phyloP scores from a whole-genome alignment of 208 protist species.

The Trypanosomatidae sp. region DNA sequence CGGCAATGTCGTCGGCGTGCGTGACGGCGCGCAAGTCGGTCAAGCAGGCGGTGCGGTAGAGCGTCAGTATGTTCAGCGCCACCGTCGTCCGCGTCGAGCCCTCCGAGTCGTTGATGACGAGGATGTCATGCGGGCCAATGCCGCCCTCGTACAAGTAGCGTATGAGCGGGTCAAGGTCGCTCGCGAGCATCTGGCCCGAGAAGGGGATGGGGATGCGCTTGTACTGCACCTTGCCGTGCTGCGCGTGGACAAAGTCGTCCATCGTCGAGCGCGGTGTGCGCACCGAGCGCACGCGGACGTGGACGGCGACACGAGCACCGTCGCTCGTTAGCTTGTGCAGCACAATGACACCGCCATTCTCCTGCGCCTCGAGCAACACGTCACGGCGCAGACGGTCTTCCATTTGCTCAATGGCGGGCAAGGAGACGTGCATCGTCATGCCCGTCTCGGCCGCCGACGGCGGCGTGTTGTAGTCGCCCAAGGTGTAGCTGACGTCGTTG shows the following conservation, averaged over 20 bases:
- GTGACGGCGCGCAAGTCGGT: slow-evolving; percentile 27
- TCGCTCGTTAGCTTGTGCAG: slow-evolving; percentile 41
- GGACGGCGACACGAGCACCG: slow-evolving; percentile 16
- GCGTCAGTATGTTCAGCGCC: slow-evolving; percentile 65
- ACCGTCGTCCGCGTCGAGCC: slow-evolving; percentile 57
- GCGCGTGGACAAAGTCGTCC: slow-evolving; percentile 45
- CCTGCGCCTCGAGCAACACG: slow-evolving; percentile 67
- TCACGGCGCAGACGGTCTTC: slow-evolving; percentile 74
- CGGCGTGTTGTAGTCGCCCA: slow-evolving; percentile 47
- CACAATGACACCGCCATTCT: slow-evolving; percentile 53
- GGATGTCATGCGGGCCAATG: slow-evolving; percentile 21
- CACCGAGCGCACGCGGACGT: slow-evolving; percentile 51
- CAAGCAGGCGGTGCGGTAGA: slow-evolving; percentile 40
- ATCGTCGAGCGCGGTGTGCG: slow-evolving; percentile 52
- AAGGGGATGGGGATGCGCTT: slow-evolving; percentile 74
- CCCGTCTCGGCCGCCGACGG: slow-evolving; percentile 11
- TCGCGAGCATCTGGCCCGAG: slow-evolving; percentile 57
- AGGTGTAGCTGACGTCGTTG: slow-evolving; percentile 68
- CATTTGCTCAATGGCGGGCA: slow-evolving; percentile 72
- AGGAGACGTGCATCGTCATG: slow-evolving; percentile 78
- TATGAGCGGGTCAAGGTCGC: slow-evolving; percentile 75
- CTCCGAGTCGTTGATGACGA: slow-evolving; percentile 75
- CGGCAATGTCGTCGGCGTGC: slow-evolving; percentile 16
- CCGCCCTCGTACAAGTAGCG: slow-evolving; percentile 27
- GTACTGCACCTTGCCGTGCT: slow-evolving; percentile 31